phyloP scores from a whole-genome alignment of 1,284 basidiomycete species.

The Cystobasidium slooffiae region DNA sequence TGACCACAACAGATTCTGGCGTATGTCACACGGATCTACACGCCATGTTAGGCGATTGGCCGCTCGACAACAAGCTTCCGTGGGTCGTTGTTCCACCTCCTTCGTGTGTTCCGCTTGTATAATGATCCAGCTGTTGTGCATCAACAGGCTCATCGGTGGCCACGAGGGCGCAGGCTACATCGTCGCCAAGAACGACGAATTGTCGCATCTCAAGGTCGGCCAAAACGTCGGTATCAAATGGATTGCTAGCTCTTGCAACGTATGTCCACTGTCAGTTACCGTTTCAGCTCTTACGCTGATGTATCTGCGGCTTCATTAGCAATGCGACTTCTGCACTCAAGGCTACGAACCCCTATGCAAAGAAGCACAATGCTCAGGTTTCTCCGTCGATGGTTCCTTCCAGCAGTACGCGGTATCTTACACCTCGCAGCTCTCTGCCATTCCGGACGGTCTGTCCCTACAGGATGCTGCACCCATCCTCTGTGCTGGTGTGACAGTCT shows the following conservation, averaged over 20 bases:
- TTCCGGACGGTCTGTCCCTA: conserved; percentile 70
- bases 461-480: conserved; percentile 77
- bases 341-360: conserved; percentile 59
- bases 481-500: conserved; percentile 71
- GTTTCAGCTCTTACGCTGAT: neutral
- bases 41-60: conserved; percentile 59
- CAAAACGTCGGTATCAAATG: conserved; percentile 88
- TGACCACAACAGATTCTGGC: conserved; percentile 64
- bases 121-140: conserved; percentile 52
- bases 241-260: conserved; percentile 69
- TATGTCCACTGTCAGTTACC: neutral
- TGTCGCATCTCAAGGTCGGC: conserved; percentile 65
- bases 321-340: conserved; percentile 63
- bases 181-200: conserved; percentile 74
- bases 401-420: conserved; percentile 69
- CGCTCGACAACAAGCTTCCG: conserved; percentile 64
- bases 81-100: neutral
- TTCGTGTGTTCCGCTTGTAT: conserved; percentile 59
- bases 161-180: conserved; percentile 79
- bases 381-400: conserved; percentile 80
- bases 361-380: conserved; percentile 70
- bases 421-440: conserved; percentile 72
- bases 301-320: conserved; percentile 39
- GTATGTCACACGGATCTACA: conserved; percentile 79
- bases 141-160: conserved; percentile 69